Conservation (phyloP, 179 eudicot genomes). For the Vitellaria paradoxa region DNA sequence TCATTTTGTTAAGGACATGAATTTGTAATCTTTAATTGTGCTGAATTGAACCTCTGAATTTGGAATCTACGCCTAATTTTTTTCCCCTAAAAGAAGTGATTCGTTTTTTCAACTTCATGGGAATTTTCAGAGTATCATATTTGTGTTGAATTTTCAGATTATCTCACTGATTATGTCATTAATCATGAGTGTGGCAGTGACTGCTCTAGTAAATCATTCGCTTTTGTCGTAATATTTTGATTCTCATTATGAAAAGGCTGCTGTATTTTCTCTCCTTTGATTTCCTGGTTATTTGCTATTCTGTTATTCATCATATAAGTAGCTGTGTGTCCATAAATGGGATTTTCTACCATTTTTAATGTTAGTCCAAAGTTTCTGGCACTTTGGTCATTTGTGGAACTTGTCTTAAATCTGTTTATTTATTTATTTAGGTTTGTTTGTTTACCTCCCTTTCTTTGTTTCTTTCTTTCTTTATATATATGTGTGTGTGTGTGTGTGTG, state of each 20-base stretch:
- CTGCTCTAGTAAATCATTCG: too few relatives aligned
- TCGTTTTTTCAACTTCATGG: not conserved
- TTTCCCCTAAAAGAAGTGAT: not conserved
- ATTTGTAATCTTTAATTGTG: not conserved
- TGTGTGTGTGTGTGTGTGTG: too few relatives aligned
- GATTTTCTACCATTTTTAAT: not conserved
- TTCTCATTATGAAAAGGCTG: not conserved
- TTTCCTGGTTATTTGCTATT: not conserved
- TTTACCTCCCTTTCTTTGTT: too few relatives aligned
- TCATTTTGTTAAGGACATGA: constrained; percentile 1
- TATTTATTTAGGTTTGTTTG: too few relatives aligned
- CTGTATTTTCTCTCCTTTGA: not conserved
- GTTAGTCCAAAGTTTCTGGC: not conserved
- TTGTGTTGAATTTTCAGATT: not conserved
- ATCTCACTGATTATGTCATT: not conserved
- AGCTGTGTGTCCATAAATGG: not conserved
- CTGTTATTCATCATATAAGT: not conserved
- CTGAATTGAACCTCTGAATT: not conserved
- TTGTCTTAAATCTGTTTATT: not conserved
- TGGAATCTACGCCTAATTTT: not conserved
- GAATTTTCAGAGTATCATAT: too few relatives aligned
- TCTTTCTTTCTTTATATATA: too few relatives aligned
- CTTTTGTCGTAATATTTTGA: not conserved
- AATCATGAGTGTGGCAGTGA: too few relatives aligned
- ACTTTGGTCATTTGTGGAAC: not conserved